A percentile compares a stretch with the other conserved stretches of the same genome.
phyloP scores from a whole-genome alignment of 306 rosid genomes.

The Cicer pinnatifidum region DNA sequence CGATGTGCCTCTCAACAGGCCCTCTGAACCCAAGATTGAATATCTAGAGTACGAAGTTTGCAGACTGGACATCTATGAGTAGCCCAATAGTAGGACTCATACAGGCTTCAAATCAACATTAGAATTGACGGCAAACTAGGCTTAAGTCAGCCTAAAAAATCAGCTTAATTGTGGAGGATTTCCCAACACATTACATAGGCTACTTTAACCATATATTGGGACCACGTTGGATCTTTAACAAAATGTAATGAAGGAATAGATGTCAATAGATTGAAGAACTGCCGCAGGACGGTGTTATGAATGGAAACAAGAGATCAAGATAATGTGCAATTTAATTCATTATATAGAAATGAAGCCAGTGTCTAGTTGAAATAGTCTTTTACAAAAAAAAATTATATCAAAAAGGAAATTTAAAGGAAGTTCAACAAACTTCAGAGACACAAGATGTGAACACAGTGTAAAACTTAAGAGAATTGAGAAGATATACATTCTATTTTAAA shows the following conservation, averaged over 20 bases:
- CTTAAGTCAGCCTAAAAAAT: neutral
- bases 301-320: slow-evolving; percentile 18
- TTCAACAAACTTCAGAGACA: slow-evolving; percentile 17
- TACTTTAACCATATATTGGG: neutral
- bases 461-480: slow-evolving; percentile 13
- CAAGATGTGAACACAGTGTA: slow-evolving; percentile 12
- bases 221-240: slow-evolving; percentile 1
- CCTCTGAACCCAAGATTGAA: neutral
- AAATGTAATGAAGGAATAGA: slow-evolving; percentile 10
- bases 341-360: slow-evolving; percentile 17
- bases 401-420: slow-evolving; percentile 4
- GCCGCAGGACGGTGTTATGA: slow-evolving; percentile 8
- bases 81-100: neutral
- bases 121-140: neutral
- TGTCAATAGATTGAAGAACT: slow-evolving; percentile 12
- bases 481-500: slow-evolving; percentile 25
- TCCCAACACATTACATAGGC: neutral
- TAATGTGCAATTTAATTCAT: slow-evolving; percentile 24
- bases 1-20: neutral
- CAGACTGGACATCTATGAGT: neutral
- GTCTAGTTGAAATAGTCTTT: slow-evolving; percentile 14
- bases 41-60: slow-evolving; percentile 1
- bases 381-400: neutral
- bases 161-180: neutral
- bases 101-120: neutral